A percentile compares a stretch with the other conserved stretches of the same genome.
These are phyloP conservation scores for Botrytis pseudocinerea DNA, from an alignment of 2,329 filamentous ascomycete species.

Conservation along the genomic window DNA sequence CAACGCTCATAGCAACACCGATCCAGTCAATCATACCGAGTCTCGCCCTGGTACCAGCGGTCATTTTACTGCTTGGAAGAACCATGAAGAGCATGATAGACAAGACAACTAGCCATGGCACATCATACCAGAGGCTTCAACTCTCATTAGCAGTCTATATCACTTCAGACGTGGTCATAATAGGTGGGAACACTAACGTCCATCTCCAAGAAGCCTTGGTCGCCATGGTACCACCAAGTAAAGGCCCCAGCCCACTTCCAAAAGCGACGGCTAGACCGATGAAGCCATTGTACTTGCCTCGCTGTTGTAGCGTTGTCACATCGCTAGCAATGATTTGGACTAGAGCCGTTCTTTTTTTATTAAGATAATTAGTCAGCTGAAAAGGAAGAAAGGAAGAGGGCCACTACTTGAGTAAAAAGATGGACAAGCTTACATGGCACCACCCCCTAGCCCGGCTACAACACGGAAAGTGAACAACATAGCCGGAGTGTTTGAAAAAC, in stretches of 20 bases:
- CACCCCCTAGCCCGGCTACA: slow-evolving; percentile 24
- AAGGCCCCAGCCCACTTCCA: slow-evolving; percentile 36
- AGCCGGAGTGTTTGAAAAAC: slow-evolving; percentile 22
- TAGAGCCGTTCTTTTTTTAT: slow-evolving; percentile 15
- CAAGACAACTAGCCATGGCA: slow-evolving; percentile 28
- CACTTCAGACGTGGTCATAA: neutral
- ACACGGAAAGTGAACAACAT: slow-evolving; percentile 21
- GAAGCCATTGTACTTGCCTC: slow-evolving; percentile 42
- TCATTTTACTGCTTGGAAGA: slow-evolving; percentile 28
- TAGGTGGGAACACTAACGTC: slow-evolving; percentile 25
- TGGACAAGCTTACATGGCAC: slow-evolving; percentile 20
- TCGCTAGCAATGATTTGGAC: slow-evolving; percentile 24
- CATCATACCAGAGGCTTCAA: slow-evolving; percentile 30
- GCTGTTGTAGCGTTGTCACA: slow-evolving; percentile 21
- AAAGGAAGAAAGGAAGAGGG: neutral
- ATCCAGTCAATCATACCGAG: slow-evolving; percentile 36
- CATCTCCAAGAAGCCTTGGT: slow-evolving; percentile 42
- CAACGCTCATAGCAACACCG: slow-evolving; percentile 27
- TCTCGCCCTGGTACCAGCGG: slow-evolving; percentile 27
- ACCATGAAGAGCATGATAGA: slow-evolving; percentile 24
- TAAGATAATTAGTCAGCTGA: neutral
- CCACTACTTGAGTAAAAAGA: neutral
- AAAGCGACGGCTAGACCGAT: slow-evolving; percentile 33
- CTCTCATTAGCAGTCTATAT: slow-evolving; percentile 5
- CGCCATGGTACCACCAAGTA: slow-evolving; percentile 40